Percentiles rank a stretch among this genome's conserved stretches.
These are phyloP conservation scores for Carex littledalei DNA, from an alignment of 176 grass and related monocot species.

Conservation along the genomic window DNA sequence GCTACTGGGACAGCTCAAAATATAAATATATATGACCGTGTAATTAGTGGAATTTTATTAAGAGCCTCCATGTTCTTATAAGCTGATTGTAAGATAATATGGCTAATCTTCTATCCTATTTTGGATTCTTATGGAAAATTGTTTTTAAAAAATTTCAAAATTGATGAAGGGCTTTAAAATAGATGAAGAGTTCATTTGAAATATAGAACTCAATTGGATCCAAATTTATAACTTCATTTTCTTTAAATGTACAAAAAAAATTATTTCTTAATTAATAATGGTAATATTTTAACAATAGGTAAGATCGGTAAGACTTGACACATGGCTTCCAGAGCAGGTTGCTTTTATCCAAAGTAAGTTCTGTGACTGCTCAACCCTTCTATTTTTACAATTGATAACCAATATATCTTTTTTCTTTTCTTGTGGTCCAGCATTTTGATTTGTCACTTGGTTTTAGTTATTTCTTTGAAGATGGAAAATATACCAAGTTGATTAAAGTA, in stretches of 20 bases:
- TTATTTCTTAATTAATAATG: background rate
- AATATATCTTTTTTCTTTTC: background rate
- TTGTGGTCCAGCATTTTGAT: slow-evolving; percentile 6
- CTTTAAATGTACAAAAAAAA: background rate
- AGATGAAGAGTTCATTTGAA: background rate
- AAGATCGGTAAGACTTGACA: slow-evolving; percentile 86
- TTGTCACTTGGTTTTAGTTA: slow-evolving; percentile 12
- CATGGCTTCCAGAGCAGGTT: slow-evolving; percentile 99
- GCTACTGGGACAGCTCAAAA: background rate
- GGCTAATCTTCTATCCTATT: background rate
- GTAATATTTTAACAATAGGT: slow-evolving; percentile 38
- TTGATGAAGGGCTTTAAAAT: background rate
- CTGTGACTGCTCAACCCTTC: background rate
- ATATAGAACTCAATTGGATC: background rate
- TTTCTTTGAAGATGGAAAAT: background rate
- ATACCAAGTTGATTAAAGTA: background rate
- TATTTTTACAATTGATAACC: slow-evolving; percentile 7
- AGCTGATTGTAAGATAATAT: background rate
- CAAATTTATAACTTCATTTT: background rate
- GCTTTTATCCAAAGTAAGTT: slow-evolving; percentile 87
- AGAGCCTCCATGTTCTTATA: background rate
- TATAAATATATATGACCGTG: background rate
- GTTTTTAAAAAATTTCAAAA: background rate
- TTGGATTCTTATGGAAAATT: background rate
- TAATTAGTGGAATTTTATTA: background rate